phyloP scores from a whole-genome alignment of 345 rosid species.

The Citrus trifoliata region DNA sequence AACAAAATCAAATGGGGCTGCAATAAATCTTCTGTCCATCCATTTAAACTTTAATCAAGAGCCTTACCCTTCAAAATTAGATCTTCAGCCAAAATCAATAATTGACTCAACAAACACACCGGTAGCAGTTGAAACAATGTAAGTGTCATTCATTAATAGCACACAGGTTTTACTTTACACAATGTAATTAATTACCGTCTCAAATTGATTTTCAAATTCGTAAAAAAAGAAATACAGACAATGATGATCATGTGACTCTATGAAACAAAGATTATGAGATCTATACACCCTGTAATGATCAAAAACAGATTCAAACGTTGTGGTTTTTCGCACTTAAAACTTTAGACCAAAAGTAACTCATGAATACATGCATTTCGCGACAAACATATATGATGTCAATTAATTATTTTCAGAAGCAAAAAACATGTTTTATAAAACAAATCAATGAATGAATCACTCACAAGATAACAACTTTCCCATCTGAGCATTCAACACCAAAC shows the following conservation, averaged over 20 bases:
- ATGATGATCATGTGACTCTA: not conserved
- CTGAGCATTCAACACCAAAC: slow-evolving; percentile 76
- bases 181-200: not conserved
- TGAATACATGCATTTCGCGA: not conserved
- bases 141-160: not conserved
- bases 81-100: slow-evolving; percentile 8
- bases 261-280: not conserved
- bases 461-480: slow-evolving; percentile 64
- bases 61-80: not conserved
- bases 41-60: not conserved
- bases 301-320: not conserved
- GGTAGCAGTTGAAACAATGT: slow-evolving; percentile 7
- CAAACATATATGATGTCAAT: not conserved
- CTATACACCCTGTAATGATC: not conserved
- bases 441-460: slow-evolving; percentile 29
- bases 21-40: not conserved
- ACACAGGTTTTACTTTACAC: too few relatives aligned
- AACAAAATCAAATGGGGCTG: not conserved
- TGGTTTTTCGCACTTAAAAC: not conserved
- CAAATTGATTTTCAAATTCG: not conserved
- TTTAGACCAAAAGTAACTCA: too few relatives aligned
- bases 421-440: not conserved
- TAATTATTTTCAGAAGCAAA: not conserved
- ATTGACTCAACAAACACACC: not conserved
- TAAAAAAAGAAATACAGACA: not conserved